Evolutionary conservation across 768 basidiomycete genomes (phyloP), one percentile per base, ranked within the genome.

Genomic region (Naganishia vishniacii): DNA sequence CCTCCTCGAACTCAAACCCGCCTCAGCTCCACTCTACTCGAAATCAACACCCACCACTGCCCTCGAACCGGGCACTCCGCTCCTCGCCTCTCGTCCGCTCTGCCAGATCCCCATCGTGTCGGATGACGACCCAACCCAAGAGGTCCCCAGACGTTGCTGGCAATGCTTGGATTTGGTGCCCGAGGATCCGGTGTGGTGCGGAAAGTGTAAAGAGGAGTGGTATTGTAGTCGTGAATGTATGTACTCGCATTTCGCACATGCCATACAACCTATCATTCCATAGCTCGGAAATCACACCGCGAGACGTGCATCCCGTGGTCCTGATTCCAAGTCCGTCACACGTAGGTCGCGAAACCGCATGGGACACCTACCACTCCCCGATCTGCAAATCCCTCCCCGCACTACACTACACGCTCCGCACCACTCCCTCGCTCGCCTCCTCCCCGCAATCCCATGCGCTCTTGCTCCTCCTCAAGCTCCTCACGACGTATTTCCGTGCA

Each of bases 281-380:
- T n/a, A n/a, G n/a, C n/a, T n/a, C n/a, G n/a, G n/a, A n/a, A n/a
- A n/a, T n/a, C n/a, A n/a, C n/a, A n/a, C n/a, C n/a, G n/a, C n/a
- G n/a, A n/a, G n/a, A n/a, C n/a, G n/a, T n/a, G n/a, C n/a, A n/a
- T n/a, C n/a, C n/a, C n/a, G n/a, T n/a, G n/a, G n/a, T n/a, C n/a
- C n/a, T n/a, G n/a, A n/a, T n/a, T n/a, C n/a, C n/a, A n/a, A n/a
- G n/a, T 40, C 4, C 25, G 26, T 28, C 20, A 13, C 31, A 6
- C 20, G 25, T 28, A 66, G 65, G 65, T 49, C 59, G 47, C 11
- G 46, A 59, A 13, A 7, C 16, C 23, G 65, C 65, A 29, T 59
- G 61, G 65, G 47, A 59, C n/a, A 37, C 45, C 20, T 62, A 67
- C 41, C 65, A 67, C 25, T 29, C 49, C 42, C 25, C 23, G 4